Evolutionary conservation across 768 basidiomycete species (phyloP).

Genomic region (Coprinellus aureogranulatus): DNA sequence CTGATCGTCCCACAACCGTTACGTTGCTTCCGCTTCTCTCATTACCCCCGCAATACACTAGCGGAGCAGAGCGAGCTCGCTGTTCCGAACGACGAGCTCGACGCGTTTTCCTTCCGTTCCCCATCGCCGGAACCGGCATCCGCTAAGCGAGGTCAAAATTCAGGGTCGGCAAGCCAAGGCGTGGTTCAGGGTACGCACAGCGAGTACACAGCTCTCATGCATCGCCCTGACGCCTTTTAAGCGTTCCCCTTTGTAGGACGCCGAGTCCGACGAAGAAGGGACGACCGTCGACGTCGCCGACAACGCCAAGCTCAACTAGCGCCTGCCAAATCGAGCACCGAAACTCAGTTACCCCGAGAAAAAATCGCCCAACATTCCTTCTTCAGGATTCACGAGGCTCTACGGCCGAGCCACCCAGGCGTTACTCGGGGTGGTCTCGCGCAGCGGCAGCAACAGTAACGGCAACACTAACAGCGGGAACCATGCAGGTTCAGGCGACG

Average conservation of each 20-base stretch:
- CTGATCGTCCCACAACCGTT: background rate
- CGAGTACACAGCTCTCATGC: no score
- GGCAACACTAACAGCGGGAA: background rate
- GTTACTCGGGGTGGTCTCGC: conserved; percentile 1
- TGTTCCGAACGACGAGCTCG: background rate
- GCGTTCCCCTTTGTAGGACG: no score
- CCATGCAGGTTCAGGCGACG: background rate
- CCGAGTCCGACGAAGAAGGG: background rate
- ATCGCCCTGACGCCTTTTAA: no score
- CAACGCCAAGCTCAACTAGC: background rate
- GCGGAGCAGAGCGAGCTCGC: background rate
- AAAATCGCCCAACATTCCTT: conserved; percentile 6
- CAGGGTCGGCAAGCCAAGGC: no score
- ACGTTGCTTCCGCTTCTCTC: background rate
- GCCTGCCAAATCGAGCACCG: background rate
- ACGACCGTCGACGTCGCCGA: background rate
- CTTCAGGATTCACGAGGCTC: background rate
- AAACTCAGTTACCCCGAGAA: background rate
- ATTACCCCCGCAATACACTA: background rate
- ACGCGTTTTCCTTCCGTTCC: background rate
- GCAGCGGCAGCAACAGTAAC: background rate
- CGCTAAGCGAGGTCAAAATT: no score
- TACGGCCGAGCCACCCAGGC: conserved; percentile 7
- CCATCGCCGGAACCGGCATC: background rate
- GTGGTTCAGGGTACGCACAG: no score